phyloP scores from a whole-genome alignment of 768 basidiomycete species.

The Russula dissimulans region DNA sequence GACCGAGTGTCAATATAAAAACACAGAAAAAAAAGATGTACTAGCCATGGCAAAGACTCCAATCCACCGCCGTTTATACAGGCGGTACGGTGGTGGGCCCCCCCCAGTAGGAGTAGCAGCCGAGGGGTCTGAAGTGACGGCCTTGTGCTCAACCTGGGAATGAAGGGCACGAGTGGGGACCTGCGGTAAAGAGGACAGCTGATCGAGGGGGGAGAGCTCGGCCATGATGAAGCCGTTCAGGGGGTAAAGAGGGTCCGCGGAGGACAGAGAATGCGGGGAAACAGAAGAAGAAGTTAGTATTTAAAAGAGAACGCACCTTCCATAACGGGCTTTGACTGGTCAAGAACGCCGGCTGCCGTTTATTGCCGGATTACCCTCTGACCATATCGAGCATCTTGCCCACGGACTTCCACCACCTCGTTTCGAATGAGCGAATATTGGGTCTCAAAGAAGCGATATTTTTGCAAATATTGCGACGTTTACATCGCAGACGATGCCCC shows the following conservation, averaged over 20 bases:
- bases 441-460: slow-evolving; percentile 89
- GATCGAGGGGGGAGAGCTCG: too few relatives aligned
- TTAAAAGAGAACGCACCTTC: too few relatives aligned
- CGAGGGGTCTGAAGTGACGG: background rate
- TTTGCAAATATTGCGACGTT: slow-evolving; percentile 95
- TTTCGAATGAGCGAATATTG: slow-evolving; percentile 76
- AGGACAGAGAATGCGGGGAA: too few relatives aligned
- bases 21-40: background rate
- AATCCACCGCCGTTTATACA: slow-evolving; percentile 62
- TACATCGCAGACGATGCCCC: slow-evolving; percentile 95
- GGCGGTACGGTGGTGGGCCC: slow-evolving; percentile 33
- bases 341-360: too few relatives aligned
- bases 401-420: slow-evolving; percentile 2
- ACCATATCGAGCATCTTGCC: background rate
- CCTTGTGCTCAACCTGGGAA: background rate
- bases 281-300: too few relatives aligned
- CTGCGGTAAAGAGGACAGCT: too few relatives aligned
- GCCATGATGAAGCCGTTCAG: too few relatives aligned
- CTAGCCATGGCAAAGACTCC: slow-evolving; percentile 57
- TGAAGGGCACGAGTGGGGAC: too few relatives aligned
- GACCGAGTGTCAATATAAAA: background rate
- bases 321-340: too few relatives aligned
- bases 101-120: background rate
- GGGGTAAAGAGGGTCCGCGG: too few relatives aligned
- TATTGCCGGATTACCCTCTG: too few relatives aligned